Base-by-base conservation (phyloP, 2,329 filamentous ascomycete genomes). In the Periconia digitata region DNA sequence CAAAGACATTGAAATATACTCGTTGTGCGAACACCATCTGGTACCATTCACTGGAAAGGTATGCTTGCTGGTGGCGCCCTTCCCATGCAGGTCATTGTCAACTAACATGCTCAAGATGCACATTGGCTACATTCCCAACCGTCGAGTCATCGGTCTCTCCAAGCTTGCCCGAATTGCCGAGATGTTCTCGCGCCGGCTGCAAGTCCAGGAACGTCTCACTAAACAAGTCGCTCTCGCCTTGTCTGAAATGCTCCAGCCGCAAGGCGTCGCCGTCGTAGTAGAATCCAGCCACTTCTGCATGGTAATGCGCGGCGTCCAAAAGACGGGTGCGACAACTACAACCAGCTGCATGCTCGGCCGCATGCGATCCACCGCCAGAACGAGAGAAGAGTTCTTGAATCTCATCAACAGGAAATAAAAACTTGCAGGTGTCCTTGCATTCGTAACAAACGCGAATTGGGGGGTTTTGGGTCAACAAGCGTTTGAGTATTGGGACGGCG, bases 271-370 rank as follows among this genome's bases (percentile, higher is more conserved):
- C 17, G 94, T 99, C 2, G 92, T 99, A 51, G 96, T 99, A 87
- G 94, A 99, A 67, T 95, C 90, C 15, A 92, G 85, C 65, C 94
- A 99, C 74, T 78, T 97, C 40, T 99, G 94, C 78, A 99, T 97
- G 92, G 91, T 96, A 15, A 97, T 96, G 92, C 85, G 94, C 40
- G 94, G 94, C n/a, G 92, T 99, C 8, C 84, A 96, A 70, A 96
- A 99, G 79, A 91, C 90, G 0, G 83, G 81, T 37, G 86, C 89
- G 43, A 87, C 83, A 16, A 97, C 94, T 6, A 94, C 95, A 32
- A 99, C 94, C 16, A 96, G 91, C 76, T 97, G 92, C 70, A 95
- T 99, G 74, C 82, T 97, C n/a, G 94, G 94, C 34, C 92, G 91
- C 64, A 95, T 99, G 79, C 86, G 96, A 67, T 86, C 86, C 51